Evolutionary conservation across 305 asterid genomes (phyloP).

Genomic region (Fraxinus velutina): DNA sequence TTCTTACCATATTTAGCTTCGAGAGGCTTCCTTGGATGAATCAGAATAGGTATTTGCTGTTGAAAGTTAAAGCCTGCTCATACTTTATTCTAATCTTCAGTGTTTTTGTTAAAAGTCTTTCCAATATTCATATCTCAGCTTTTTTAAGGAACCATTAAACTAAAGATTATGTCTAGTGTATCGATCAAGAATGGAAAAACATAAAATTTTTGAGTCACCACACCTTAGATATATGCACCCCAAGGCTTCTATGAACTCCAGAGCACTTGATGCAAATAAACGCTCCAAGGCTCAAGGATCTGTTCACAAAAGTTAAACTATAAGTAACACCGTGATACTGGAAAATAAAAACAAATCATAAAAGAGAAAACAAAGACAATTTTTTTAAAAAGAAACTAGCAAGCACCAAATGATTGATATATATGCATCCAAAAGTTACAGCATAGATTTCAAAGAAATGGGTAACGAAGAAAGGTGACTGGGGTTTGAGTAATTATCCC

Average conservation of each 20-base stretch:
- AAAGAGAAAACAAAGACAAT: not conserved
- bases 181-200: not conserved
- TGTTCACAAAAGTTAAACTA: slow-evolving; percentile 31
- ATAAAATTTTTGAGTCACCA: slow-evolving; percentile 1
- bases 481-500: not conserved
- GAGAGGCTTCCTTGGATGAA: not conserved
- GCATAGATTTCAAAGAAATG: not conserved
- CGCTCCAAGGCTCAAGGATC: slow-evolving; percentile 70
- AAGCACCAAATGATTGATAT: not conserved
- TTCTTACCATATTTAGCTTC: not conserved
- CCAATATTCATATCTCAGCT: not conserved
- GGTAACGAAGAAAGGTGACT: not conserved
- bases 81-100: not conserved
- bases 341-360: not conserved
- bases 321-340: not conserved
- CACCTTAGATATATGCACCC: slow-evolving; percentile 86
- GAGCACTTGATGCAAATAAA: slow-evolving; percentile 89
- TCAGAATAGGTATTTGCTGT: not conserved
- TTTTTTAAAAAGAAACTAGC: not conserved
- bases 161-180: not conserved
- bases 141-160: not conserved
- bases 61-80: not conserved
- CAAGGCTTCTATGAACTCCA: slow-evolving; percentile 88
- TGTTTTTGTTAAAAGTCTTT: not conserved
- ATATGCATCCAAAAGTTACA: not conserved